Evolutionary conservation across 331 rosid species (phyloP), one percentile per base, ranked within the genome.

Genomic region (Rosa hybrid): DNA sequence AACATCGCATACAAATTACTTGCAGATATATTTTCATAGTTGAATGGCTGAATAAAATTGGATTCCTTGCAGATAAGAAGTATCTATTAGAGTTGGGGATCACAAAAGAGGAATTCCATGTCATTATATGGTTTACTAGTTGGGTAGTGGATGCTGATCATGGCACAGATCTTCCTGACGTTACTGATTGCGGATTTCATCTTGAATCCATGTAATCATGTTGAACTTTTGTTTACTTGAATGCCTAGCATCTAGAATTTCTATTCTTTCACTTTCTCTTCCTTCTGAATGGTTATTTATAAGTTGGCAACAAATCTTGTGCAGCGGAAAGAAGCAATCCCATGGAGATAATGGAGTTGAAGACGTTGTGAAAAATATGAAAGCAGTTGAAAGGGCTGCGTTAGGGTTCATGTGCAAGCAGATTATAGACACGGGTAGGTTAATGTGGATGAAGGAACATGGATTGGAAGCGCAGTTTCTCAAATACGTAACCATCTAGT

Each of bases 391-490:
- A 83, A 88, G 98, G 85, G 97, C 98, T 21, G 89, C 81, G 8
- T 68, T 95, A 56, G 99, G 99, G 67, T 93, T 95, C 68, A 91
- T 84, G 91, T 95, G 99, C 96, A 93, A 95, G 91, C 90, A 91
- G 86, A 93, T 95, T 38, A 90, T 95, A 75, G 98, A 95, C 81
- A 86, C 85, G 86, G 99, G 99, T 23, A 89, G 99, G 87, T 75
- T 89, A 80, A 83, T 86, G 91, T 93, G 99, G 98, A 45, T 90
- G 76, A 95, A 86, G 88, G 88, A 91, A 25, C 81, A 71, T 46
- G 97, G 97, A 30, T 85, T 93, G 64, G 87, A 87, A 67, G 74
- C 98, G 23, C 81, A 82, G 85, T 87, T 92, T 80, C 90, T 92
- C 70, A 91, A 87, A 84, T 93, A 90, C 79, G 98, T 95, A 27